A percentile compares a stretch with the other conserved stretches of the same genome.
These are phyloP conservation scores for Phialocephala sp. DNA, from an alignment of 2,329 filamentous ascomycete genomes.

Conservation along the genomic window DNA sequence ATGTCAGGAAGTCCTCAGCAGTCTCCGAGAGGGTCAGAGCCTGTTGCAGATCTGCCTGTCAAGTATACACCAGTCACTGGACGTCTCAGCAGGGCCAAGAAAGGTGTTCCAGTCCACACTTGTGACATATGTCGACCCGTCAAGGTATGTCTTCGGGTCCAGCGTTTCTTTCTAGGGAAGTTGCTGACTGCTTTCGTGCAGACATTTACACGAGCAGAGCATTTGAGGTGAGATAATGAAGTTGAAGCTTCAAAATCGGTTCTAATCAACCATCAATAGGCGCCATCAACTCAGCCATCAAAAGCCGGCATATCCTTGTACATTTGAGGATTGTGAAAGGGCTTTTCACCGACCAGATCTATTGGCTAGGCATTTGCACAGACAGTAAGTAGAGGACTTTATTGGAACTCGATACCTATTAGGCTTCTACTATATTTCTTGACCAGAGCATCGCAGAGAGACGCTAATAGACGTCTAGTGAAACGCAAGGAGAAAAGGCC, in stretches of 20 bases:
- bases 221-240: conserved; percentile 55
- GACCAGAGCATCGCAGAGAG: background rate
- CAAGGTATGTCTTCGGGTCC: conserved; percentile 33
- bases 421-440: background rate
- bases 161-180: background rate
- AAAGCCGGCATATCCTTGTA: conserved; percentile 57
- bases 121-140: conserved; percentile 41
- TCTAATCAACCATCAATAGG: conserved; percentile 47
- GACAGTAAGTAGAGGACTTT: conserved; percentile 50
- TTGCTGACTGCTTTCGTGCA: conserved; percentile 41
- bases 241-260: background rate
- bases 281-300: conserved; percentile 66
- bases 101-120: conserved; percentile 44
- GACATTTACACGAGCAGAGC: conserved; percentile 68
- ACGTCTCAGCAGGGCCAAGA: conserved; percentile 44
- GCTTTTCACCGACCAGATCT: conserved; percentile 64
- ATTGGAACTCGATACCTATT: background rate
- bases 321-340: conserved; percentile 58
- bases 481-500: conserved; percentile 51
- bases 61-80: conserved; percentile 45
- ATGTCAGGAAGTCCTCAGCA: conserved; percentile 36
- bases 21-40: conserved; percentile 36
- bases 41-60: conserved; percentile 38
- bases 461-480: conserved; percentile 42
- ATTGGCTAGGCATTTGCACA: conserved; percentile 58